Conservation (phyloP, 2,329 filamentous ascomycete species). For the Cyclaneusma minus region DNA sequence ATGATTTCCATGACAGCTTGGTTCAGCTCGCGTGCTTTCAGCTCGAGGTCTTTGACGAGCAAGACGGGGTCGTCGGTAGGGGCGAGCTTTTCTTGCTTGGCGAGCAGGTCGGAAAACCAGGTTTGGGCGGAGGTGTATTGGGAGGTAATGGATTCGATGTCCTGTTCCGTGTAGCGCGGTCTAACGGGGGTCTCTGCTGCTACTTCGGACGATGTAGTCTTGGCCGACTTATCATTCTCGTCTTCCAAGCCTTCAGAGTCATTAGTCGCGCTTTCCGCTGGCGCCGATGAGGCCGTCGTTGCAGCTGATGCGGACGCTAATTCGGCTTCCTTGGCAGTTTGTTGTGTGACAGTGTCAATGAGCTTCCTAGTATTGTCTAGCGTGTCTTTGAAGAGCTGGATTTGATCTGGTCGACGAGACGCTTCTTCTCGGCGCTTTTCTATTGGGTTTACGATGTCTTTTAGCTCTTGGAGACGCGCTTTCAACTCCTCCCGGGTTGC, state of each 20-base stretch:
- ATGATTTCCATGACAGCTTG: slow-evolving; percentile 55
- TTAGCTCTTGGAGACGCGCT: slow-evolving; percentile 59
- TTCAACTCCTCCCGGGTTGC: slow-evolving; percentile 63
- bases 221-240: too few species aligned
- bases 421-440: slow-evolving; percentile 61
- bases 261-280: slow-evolving; percentile 22
- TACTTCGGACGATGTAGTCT: slow-evolving; percentile 14
- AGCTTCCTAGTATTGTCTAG: slow-evolving; percentile 59
- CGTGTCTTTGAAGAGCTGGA: slow-evolving; percentile 53
- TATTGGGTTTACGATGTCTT: slow-evolving; percentile 63
- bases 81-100: slow-evolving; percentile 53
- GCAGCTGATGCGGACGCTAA: slow-evolving; percentile 30
- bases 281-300: slow-evolving; percentile 29
- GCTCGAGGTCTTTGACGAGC: slow-evolving; percentile 53
- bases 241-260: slow-evolving; percentile 70
- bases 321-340: slow-evolving; percentile 56
- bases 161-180: slow-evolving; percentile 57
- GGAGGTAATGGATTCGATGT: slow-evolving; percentile 33
- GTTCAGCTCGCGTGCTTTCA: slow-evolving; percentile 55
- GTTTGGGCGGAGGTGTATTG: neutral
- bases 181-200: too few species aligned
- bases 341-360: slow-evolving; percentile 50
- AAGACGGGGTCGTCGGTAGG: slow-evolving; percentile 61
- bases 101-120: slow-evolving; percentile 1
- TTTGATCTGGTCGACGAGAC: slow-evolving; percentile 50